Conservation (phyloP, 257 asterid genomes). For the Paulownia fortunei region DNA sequence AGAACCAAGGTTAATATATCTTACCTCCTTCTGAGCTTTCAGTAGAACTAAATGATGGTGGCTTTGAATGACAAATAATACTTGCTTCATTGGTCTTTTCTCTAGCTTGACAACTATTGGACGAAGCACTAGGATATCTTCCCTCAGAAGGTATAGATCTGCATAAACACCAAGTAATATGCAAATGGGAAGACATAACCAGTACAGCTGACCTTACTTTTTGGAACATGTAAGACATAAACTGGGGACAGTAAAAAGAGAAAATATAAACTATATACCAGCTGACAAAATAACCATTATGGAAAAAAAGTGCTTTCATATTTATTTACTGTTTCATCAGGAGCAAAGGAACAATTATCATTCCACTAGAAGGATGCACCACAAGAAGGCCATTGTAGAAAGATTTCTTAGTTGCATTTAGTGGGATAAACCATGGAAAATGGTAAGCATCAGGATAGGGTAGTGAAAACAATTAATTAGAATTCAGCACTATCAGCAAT, state of each 20-base stretch:
- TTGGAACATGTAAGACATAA: neutral
- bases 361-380: neutral
- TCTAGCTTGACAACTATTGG: constrained; percentile 38
- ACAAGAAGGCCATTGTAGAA: neutral
- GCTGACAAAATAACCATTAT: constrained; percentile 8
- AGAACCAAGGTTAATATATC: constrained; percentile 6
- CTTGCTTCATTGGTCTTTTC: constrained; percentile 57
- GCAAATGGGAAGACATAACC: constrained; percentile 20
- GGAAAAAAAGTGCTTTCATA: constrained; percentile 7
- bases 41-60: constrained; percentile 68
- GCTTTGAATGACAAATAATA: constrained; percentile 58
- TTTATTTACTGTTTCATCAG: constrained; percentile 5
- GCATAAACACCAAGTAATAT: constrained; percentile 34
- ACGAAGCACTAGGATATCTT: constrained; percentile 35
- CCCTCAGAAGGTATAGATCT: constrained; percentile 53
- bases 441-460: neutral
- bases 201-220: constrained; percentile 8
- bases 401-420: neutral
- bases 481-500: neutral
- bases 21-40: constrained; percentile 82
- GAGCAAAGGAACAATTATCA: neutral
- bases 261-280: constrained; percentile 6
- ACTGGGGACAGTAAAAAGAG: neutral
- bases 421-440: neutral
- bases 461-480: neutral